phyloP scores from a whole-genome alignment of 768 basidiomycete species.

The Botryobasidium botryosum region DNA sequence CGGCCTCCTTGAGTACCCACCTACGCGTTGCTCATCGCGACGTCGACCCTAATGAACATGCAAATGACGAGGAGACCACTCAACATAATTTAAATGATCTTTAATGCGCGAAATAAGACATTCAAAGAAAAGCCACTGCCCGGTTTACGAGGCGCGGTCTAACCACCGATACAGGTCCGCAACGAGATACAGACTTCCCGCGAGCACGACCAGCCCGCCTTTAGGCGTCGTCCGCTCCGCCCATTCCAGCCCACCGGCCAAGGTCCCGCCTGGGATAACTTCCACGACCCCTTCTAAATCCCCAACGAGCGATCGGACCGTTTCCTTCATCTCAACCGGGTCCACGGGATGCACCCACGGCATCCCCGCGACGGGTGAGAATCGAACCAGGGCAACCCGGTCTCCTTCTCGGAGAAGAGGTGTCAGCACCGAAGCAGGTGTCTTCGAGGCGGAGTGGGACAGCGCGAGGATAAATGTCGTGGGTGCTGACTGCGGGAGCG shows the following conservation, averaged over 20 bases:
- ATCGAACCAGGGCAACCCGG: slow-evolving; percentile 38
- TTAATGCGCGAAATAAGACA: no score
- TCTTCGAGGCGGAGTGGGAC: slow-evolving; percentile 78
- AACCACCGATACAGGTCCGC: slow-evolving; percentile 73
- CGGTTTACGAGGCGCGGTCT: no score
- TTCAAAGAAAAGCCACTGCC: no score
- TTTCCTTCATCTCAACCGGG: slow-evolving; percentile 31
- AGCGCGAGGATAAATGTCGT: slow-evolving; percentile 64
- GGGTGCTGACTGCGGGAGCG: slow-evolving; percentile 16
- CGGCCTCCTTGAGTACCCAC: no score
- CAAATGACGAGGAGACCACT: no score
- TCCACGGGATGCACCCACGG: slow-evolving; percentile 72
- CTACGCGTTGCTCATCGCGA: no score
- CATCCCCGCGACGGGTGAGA: slow-evolving; percentile 71
- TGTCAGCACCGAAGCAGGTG: slow-evolving; percentile 47
- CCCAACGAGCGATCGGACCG: slow-evolving; percentile 28
- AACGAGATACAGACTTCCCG: slow-evolving; percentile 88
- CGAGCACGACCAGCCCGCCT: slow-evolving; percentile 43
- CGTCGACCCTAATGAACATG: no score
- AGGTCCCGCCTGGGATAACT: slow-evolving; percentile 25
- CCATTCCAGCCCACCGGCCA: slow-evolving; percentile 21
- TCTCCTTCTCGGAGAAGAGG: slow-evolving; percentile 40
- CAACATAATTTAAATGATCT: no score
- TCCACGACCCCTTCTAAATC: no score
- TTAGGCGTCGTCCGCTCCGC: slow-evolving; percentile 20